Evolutionary conservation across 2,329 filamentous ascomycete genomes (phyloP), one percentile per base, ranked within the genome.

Genomic region (Tolypocladium capitatum): DNA sequence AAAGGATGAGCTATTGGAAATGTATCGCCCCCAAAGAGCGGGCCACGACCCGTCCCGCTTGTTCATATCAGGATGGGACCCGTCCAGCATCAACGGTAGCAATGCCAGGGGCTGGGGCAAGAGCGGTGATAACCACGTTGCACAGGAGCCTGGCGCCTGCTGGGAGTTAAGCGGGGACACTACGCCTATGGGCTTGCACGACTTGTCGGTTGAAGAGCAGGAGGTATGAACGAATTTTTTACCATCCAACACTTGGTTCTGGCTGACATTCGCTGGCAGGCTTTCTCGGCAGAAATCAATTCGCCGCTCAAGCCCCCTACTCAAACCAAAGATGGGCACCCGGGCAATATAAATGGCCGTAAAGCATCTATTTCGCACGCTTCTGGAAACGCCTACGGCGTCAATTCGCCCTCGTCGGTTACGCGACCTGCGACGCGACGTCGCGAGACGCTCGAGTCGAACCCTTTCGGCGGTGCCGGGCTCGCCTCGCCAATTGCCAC

Each of bases 271-370:
- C 13, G 5, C 35, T 10, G 38, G 40, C 63, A 95, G 84, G 71
- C 85, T 53, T 96, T 96, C 66, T 68, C 80, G 45, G 79, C 78
- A 45, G 92, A 94, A 53, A 89, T 98, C 61, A 98, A 97, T 65
- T 96, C 92, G 33, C 85, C 89, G 32, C 72, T 96, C 56, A 97
- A 97, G 67, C 84, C 86, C 9, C 86, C 86, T 20, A 78, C 81
- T 31, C 84, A 86, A 59, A 91, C 86, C 51, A 81, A 83, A 57
- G 75, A 79, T 38, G 69, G 80, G 68, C 65, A 74, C 63, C 63
- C 75, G 63, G 64, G 75, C 66, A 63, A 76, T 62, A 73, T 73
- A 11, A 82, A 84, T 48, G 78, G 83, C 44, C 85, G 91, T 49
- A 96, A 95, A 68, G 74, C 81, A 16, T 96, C 90, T 1, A 67